Evolutionary conservation across 2,329 filamentous ascomycete genomes (phyloP), one percentile per base, ranked within the genome.

Genomic region (Botrytis porri): DNA sequence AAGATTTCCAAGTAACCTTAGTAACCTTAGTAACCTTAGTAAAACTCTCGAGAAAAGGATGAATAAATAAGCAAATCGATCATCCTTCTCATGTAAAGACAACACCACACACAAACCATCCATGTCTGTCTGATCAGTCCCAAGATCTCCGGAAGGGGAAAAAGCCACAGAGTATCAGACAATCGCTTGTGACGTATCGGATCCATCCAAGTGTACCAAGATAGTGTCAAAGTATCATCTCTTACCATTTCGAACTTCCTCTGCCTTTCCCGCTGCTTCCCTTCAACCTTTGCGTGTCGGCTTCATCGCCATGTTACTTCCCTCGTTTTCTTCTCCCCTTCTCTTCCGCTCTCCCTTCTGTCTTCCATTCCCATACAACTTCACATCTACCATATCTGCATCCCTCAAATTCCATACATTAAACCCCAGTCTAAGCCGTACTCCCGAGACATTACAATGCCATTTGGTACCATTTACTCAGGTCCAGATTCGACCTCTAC

Each of bases 121-220:
- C 67, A 70, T 41, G 29, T 57, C 51, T 29, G n/a, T 41, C 18
- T 32, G 35, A 57, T 57, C 48, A 39, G 41, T 39, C 48, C 65
- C 48, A 69, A 69, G 65, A 60, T 41, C 51, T 43, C 54, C 35
- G 29, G 8, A 48, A 25, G 48, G 65, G 65, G 64, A 35, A 39
- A 67, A 57, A n/a, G 60, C 29, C 48, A 29, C 66, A 39, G 66
- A 16, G 54, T 45, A 51, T 69, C 65, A 54, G 22, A 41, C 61
- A 39, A 51, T 12, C 45, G 29, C 64, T 51, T 48, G 43, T 39
- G 37, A 54, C 37, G 66, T 35, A 54, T 37, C 51, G 51, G 54
- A 69, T 60, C 29, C 35, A 39, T 60, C 37, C 37, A 54, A 22
- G 29, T 43, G 35, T 60, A 29, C 16, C 25, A 29, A 29, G n/a